phyloP scores from a whole-genome alignment of 2,329 filamentous ascomycete genomes.

The Penicillium expansum region DNA sequence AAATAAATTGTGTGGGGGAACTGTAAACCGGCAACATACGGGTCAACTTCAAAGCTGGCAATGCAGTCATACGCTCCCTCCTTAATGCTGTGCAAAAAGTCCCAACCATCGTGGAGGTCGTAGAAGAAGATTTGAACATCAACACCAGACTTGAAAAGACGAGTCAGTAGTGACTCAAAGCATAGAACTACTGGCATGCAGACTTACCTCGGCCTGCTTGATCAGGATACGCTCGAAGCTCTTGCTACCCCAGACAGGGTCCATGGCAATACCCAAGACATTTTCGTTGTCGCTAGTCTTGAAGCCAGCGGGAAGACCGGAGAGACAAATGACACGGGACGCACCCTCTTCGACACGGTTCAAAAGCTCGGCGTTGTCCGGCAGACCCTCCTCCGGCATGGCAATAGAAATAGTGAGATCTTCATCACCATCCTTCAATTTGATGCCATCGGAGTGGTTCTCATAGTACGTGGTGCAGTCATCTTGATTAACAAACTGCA shows the following conservation, averaged over 20 bases:
- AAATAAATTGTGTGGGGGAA: background rate
- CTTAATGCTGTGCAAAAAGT: slow-evolving; percentile 3
- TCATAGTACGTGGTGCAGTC: slow-evolving; percentile 38
- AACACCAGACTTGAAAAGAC: background rate
- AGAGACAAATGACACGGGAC: slow-evolving; percentile 5
- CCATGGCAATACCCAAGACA: background rate
- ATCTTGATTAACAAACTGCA: slow-evolving; percentile 37
- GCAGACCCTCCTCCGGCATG: slow-evolving; percentile 29
- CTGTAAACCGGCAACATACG: slow-evolving; percentile 4
- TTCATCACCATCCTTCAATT: slow-evolving; percentile 26
- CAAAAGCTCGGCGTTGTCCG: slow-evolving; percentile 25
- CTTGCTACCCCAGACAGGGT: background rate
- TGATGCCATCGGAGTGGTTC: slow-evolving; percentile 38
- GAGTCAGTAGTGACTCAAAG: background rate
- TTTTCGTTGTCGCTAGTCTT: background rate
- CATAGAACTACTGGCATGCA: background rate
- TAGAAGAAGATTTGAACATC: slow-evolving; percentile 13
- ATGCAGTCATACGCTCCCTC: slow-evolving; percentile 6
- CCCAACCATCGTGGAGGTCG: slow-evolving; percentile 5
- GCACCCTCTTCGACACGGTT: background rate
- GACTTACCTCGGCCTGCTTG: slow-evolving; percentile 3
- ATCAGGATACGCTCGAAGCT: slow-evolving; percentile 2
- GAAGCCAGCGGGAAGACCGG: background rate
- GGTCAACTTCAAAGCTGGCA: slow-evolving; percentile 12
- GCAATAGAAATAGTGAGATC: slow-evolving; percentile 40